These are phyloP conservation scores for Tagetes erecta DNA, from an alignment of 129 eudicot species.

Conservation along the genomic window DNA sequence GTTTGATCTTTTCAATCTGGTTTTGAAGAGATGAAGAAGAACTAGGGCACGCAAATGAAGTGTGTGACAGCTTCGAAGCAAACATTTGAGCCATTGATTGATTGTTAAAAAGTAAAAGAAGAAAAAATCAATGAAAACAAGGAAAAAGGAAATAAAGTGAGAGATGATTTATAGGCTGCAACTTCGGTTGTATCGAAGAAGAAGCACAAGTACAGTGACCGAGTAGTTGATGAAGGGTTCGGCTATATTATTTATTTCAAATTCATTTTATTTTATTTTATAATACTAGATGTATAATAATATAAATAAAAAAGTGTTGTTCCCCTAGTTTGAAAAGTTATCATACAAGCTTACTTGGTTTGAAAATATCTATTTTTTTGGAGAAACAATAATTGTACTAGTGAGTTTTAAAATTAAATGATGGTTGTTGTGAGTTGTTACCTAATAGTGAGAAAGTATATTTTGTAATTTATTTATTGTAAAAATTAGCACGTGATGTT, in stretches of 20 bases:
- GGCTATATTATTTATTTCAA: slow-evolving; percentile 5
- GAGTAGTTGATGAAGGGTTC: slow-evolving; percentile 12
- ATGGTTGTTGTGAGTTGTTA: too few species aligned
- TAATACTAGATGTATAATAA: too few species aligned
- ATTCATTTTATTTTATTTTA: not conserved
- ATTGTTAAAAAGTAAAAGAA: not conserved
- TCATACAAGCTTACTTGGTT: too few species aligned
- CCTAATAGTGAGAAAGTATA: too few species aligned
- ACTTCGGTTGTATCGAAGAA: slow-evolving; percentile 14
- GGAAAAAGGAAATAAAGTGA: not conserved
- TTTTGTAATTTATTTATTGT: too few species aligned
- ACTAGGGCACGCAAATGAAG: slow-evolving; percentile 39
- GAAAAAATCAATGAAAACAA: not conserved
- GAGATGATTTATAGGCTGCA: not conserved
- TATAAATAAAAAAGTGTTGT: too few species aligned
- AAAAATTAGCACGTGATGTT: too few species aligned
- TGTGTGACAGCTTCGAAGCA: slow-evolving; percentile 49
- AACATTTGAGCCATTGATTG: slow-evolving; percentile 67
- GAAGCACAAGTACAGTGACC: slow-evolving; percentile 4
- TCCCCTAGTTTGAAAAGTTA: too few species aligned
- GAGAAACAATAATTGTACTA: too few species aligned
- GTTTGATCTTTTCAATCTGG: slow-evolving; percentile 50
- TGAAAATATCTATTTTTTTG: too few species aligned
- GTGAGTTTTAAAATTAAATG: too few species aligned
- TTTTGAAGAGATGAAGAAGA: slow-evolving; percentile 34